Base-by-base conservation (phyloP, 176 grass and related monocot species). In the Oryza meyeriana region DNA sequence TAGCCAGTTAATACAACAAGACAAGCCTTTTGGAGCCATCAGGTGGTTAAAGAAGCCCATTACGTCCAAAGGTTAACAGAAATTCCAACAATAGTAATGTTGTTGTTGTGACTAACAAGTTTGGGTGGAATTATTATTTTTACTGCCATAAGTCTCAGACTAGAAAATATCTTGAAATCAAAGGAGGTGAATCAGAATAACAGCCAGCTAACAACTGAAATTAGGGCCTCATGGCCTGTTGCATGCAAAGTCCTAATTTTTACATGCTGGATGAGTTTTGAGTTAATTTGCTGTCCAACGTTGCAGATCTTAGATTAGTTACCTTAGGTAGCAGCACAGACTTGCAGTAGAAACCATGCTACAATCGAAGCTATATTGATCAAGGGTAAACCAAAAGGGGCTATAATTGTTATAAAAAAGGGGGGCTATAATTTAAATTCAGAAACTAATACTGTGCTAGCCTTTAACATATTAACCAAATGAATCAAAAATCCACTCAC, bases 1-100 rank as follows among this genome's bases (percentile, higher is more conserved):
- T 33, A 78, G 74, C 42, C 24, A 72, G 32, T 64, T 80, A 55
- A 45, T 11, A 16, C n/a, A 80, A 81, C 34, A 81, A 16, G 16
- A 39, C 28, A 81, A 22, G 57, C n/a, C 5, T 5, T 57, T 38
- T 40, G 16, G 48, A 40, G 39, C 32, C 40, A 41, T 71, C 34
- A 52, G 32, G 64, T 3, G 5, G 16, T 58, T 61, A 70, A 81
- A 71, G 24, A n/a, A 72, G 79, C 50, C 22, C 34, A 31, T 81
- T 81, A 81, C 42, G 69, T 61, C 79, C 39, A 71, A 32, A 70
- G 17, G n/a, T 14, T 69, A 80, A 66, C 36, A 48, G 13, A 47
- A 58, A 64, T 58, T 81, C 47, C 69, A 50, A 59, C 6, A 61
- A 22, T 81, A 61, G 39, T 61, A 70, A 81, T 17, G 17, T 39